A percentile compares a stretch with the other conserved stretches of the same genome.
Evolutionary conservation across 2,329 filamentous ascomycete species (phyloP).

Genomic region (Akanthomyces uredinophilus): DNA sequence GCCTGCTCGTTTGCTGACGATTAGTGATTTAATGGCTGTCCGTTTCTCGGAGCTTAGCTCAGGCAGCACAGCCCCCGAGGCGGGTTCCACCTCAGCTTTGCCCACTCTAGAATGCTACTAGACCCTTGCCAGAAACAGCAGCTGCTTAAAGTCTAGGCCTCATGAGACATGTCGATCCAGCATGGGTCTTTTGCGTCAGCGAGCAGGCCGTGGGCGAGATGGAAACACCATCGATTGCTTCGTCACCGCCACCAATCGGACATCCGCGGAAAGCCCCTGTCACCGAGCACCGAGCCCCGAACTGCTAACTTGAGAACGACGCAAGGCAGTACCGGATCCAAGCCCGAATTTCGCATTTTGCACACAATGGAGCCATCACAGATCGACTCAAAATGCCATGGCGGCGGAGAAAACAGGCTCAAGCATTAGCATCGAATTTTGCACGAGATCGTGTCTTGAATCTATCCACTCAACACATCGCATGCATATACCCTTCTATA

Average conservation of each 20-base stretch:
- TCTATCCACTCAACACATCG: not conserved
- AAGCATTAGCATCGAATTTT: not conserved
- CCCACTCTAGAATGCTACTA: not conserved
- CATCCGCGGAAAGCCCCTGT: not conserved
- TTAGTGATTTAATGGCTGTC: not conserved
- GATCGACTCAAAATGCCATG: not conserved
- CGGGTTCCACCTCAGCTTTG: slow-evolving; percentile 9
- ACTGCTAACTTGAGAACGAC: not conserved
- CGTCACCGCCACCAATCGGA: not conserved
- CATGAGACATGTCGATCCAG: slow-evolving; percentile 4
- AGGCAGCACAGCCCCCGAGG: not conserved
- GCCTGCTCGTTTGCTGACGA: not conserved
- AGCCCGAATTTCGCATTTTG: not conserved
- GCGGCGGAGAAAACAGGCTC: not conserved
- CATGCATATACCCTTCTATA: slow-evolving; percentile 8
- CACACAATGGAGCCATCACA: not conserved
- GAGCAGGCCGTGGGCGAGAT: not conserved
- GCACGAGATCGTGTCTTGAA: not conserved
- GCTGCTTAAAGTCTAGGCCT: not conserved
- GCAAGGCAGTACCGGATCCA: not conserved
- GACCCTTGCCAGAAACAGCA: slow-evolving; percentile 6
- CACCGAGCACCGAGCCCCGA: not conserved
- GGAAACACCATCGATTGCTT: not conserved
- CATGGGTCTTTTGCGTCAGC: slow-evolving; percentile 2
- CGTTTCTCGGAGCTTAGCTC: slow-evolving; percentile 3